Evolutionary conservation across 2,329 filamentous ascomycete genomes (phyloP).

Genomic region (Fusarium floridanum): DNA sequence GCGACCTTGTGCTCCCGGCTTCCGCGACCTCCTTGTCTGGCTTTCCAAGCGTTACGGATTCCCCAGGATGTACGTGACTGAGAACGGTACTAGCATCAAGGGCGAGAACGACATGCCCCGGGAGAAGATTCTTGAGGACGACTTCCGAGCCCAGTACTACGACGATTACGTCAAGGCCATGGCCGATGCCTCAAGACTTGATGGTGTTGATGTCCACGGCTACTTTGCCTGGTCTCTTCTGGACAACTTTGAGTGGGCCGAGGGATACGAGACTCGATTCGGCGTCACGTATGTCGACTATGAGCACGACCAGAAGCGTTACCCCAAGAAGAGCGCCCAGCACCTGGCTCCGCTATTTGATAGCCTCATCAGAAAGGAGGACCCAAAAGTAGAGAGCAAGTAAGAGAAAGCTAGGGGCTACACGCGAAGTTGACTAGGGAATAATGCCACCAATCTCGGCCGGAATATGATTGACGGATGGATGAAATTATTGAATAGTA

Average conservation of each 20-base stretch:
- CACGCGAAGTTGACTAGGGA: conserved; percentile 5
- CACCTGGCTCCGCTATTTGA: conserved; percentile 79
- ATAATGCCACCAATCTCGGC: conserved; percentile 3
- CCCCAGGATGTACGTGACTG: conserved; percentile 87
- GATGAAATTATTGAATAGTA: background rate
- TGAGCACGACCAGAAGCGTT: conserved; percentile 79
- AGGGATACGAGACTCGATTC: conserved; percentile 89
- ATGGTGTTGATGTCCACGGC: conserved; percentile 82
- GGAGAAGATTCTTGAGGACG: conserved; percentile 81
- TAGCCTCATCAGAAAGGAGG: conserved; percentile 73
- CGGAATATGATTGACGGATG: conserved; percentile 11
- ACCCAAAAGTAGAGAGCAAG: conserved; percentile 27
- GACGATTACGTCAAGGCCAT: conserved; percentile 81
- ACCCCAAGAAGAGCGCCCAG: conserved; percentile 86
- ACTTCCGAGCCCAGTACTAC: conserved; percentile 86
- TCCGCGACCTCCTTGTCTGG: conserved; percentile 83
- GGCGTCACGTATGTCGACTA: conserved; percentile 90
- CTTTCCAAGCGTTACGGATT: conserved; percentile 80
- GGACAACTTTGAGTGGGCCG: conserved; percentile 95
- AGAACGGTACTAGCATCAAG: conserved; percentile 88
- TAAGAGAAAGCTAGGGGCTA: conserved; percentile 12
- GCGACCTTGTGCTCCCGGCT: conserved; percentile 79
- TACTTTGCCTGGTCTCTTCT: conserved; percentile 91
- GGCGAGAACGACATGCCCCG: conserved; percentile 82
- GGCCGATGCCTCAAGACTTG: conserved; percentile 76